Evolutionary conservation across 768 basidiomycete species (phyloP).

Genomic region (Leccinum olivaceopallidum): DNA sequence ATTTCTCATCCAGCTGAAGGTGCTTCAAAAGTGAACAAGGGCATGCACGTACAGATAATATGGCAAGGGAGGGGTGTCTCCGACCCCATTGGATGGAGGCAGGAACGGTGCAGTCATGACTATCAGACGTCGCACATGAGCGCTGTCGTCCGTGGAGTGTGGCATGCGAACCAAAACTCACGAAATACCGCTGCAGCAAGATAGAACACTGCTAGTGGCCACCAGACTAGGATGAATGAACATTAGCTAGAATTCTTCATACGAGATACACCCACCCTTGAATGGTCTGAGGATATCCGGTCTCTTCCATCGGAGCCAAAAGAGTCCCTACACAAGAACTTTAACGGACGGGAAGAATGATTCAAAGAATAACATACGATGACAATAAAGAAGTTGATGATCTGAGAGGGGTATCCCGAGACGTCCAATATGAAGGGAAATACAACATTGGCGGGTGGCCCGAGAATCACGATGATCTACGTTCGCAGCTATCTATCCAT

Average conservation of each 20-base stretch:
- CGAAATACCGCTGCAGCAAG: constrained; percentile 51
- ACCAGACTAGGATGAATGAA: constrained; percentile 43
- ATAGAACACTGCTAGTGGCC: constrained; percentile 55
- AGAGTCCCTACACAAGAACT: constrained; percentile 43
- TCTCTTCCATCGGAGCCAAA: constrained; percentile 55
- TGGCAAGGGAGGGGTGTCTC: constrained; percentile 60
- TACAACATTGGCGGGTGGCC: constrained; percentile 48
- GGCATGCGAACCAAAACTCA: constrained; percentile 27
- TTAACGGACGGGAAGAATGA: constrained; percentile 8
- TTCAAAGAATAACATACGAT: constrained; percentile 40
- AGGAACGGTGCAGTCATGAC: constrained; percentile 60
- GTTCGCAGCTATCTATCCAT: constrained; percentile 1
- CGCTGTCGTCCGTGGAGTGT: constrained; percentile 9
- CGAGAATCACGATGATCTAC: constrained; percentile 52
- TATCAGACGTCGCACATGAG: constrained; percentile 11
- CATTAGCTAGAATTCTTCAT: constrained; percentile 6
- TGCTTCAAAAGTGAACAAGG: constrained; percentile 25
- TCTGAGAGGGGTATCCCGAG: constrained; percentile 47
- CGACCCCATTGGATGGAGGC: constrained; percentile 52
- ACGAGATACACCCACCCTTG: constrained; percentile 37
- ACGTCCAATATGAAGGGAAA: constrained; percentile 64
- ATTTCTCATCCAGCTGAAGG: constrained; percentile 28
- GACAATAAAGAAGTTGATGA: constrained; percentile 56
- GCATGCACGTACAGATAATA: constrained; percentile 46
- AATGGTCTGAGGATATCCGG: constrained; percentile 52